Evolutionary conservation across 1,284 basidiomycete genomes (phyloP), one percentile per base, ranked within the genome.

Genomic region (Vanrija pseudolonga): DNA sequence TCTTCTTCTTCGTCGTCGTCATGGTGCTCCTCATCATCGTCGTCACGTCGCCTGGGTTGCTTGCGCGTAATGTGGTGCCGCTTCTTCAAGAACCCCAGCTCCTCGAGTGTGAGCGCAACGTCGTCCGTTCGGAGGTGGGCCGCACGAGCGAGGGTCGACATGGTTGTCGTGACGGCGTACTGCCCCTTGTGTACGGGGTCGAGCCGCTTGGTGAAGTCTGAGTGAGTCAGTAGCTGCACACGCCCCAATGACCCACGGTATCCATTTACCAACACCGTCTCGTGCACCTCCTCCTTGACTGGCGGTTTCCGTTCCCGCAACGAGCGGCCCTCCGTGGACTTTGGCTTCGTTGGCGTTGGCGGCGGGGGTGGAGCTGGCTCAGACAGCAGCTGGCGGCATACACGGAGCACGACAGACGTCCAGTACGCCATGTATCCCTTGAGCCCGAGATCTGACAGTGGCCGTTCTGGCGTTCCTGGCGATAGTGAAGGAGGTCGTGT

Each of bases 361-460:
- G 43, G 24, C 12, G 47, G 22, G 3, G 41, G 42, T 6, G 47
- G 23, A 9, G 47, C 17, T 14, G 49, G 56, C 1, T 53, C 56
- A 2, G 50, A 53, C 23, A 76, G 72, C 8, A 77, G 80, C 32
- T 67, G 83, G 80, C 85, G 80, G 66, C 96, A 85, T 74, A 91
- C 89, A 24, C 91, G 84, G 18, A 97, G 77, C 44, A 97, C 80
- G 0, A 87, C 87, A 1, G 89, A 83, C 1, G 88, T 84, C 95
- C 96, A 98, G 72, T 87, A 96, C 4, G 90, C 84, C 32, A 94
- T 82, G 76, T 98, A 98, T 54, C 90, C 90, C 56, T 89, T 84
- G 15, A 94, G 80, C 3, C 96, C 95, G 12, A 98, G 83, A 62
- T 94, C 92, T 0, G 93, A 97, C 1, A 98, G 79, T 0, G 95